Evolutionary conservation across 1,284 basidiomycete species (phyloP), one percentile per base, ranked within the genome.

Genomic region (Cystobasidium sp.): DNA sequence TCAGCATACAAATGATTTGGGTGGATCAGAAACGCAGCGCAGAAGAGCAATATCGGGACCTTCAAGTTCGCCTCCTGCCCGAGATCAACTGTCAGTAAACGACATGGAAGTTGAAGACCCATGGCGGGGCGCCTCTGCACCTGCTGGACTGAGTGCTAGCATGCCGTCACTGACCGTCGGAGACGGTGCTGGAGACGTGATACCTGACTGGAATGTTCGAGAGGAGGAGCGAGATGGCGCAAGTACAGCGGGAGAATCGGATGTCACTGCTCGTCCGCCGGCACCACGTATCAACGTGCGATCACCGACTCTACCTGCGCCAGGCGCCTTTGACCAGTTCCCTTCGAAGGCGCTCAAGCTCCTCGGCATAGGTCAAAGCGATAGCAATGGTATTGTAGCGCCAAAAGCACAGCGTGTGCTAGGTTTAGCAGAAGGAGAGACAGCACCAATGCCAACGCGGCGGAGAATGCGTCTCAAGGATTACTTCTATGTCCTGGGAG

Each of bases 401-500:
- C 53, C 63, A 37, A 73, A 73, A 73, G 70, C 70, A 6, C 70
- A 73, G 53, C 62, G 70, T 8, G 43, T 73, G 10, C 63, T 73
- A 16, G 70, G 69, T 7, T 3, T 67, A 4, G 64, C 58, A 7
- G 51, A 44, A 52, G n/a, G 37, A 6, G 31, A 41, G 14, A 41
- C 10, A 8, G n/a, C 10, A 41, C 37, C 20, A 20, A 14, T 12
- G 16, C 6, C 14, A 53, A 12, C 18, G 14, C 8, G 22, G 1
- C 47, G 14, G 14, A 14, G 18, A 8, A 52, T 66, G 64, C 64
- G 51, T 1, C 6, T 51, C 14, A 52, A 18, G 53, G 84, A 84
- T n/a, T 64, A 85, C 31, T 80, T 81, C 70, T 77, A 83, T 43
- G 79, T 85, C 12, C 68, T 88, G 2, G 80, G 81, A 3, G 84